These are phyloP conservation scores for Rhytidhysteron rufulum DNA, from an alignment of 2,329 filamentous ascomycete species.

Conservation along the genomic window DNA sequence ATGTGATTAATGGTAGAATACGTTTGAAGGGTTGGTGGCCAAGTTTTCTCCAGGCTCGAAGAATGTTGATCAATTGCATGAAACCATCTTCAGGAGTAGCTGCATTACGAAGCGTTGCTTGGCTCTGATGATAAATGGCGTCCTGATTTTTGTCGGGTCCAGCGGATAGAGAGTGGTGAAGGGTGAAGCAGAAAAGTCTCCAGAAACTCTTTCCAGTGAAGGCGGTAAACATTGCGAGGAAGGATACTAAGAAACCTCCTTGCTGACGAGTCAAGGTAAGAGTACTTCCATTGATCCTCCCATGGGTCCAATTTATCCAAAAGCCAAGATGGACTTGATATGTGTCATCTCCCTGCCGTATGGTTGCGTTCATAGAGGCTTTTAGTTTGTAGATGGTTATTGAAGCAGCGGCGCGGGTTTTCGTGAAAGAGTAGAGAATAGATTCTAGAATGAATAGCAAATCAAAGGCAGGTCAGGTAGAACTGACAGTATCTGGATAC, in stretches of 20 bases:
- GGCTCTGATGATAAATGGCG: conserved; percentile 28
- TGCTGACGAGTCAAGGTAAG: conserved; percentile 25
- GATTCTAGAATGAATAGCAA: too few species aligned
- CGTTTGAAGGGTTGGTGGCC: neutral
- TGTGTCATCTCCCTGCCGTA: too few species aligned
- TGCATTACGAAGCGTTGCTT: conserved; percentile 31
- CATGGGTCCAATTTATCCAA: conserved; percentile 33
- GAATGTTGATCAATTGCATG: conserved; percentile 1
- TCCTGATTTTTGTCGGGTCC: conserved; percentile 17
- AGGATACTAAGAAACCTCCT: conserved; percentile 31
- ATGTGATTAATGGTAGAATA: conserved; percentile 14
- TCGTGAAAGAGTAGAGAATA: too few species aligned
- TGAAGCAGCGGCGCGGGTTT: too few species aligned
- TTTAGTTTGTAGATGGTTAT: too few species aligned
- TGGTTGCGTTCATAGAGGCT: too few species aligned
- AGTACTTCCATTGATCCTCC: conserved; percentile 26
- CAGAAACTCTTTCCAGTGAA: conserved; percentile 24
- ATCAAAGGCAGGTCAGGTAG: too few species aligned
- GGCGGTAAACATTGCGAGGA: conserved; percentile 30
- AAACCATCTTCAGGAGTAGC: conserved; percentile 14
- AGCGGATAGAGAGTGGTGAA: conserved; percentile 19
- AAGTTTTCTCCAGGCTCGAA: conserved; percentile 8
- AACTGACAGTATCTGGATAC: too few species aligned
- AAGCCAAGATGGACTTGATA: conserved; percentile 19
- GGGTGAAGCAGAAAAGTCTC: conserved; percentile 22